Evolutionary conservation across 345 rosid species (phyloP), one percentile per base, ranked within the genome.

Genomic region (Pelargonium nanum): DNA sequence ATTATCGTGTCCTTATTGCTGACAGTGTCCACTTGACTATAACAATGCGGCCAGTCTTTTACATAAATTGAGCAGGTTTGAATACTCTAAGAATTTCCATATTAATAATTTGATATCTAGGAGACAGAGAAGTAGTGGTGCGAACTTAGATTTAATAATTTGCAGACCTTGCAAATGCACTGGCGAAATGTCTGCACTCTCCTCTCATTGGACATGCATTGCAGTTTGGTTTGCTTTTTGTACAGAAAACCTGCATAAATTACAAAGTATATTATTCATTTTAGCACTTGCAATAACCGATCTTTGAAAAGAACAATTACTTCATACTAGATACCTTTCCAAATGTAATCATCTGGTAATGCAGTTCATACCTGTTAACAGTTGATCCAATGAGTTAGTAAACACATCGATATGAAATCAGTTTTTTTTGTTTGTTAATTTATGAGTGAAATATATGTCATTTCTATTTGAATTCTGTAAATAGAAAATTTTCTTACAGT

Each of bases 301-400:
- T 6, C 7, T 0, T 12, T 24, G 22, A 45, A 45, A 3, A 26
- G 9, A 13, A 60, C 9, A 17, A 19, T 21, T 32, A 34, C 24
- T 22, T 23, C 5, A 8, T 23, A 40, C 7, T 19, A 60, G 15
- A 24, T 24, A 32, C 66, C 40, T 63, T 63, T n/a, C 44, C 34
- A 0, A 55, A 55, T 21, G 67, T 55, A 0, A 40, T 55, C 60
- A 63, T 55, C 54, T 55, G 53, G 24, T 55, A 55, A 63, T 63
- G 67, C 9, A 34, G 54, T 52, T 63, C 60, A 55, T 34, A 63
- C n/a, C 51, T 16, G 26, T 28, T 52, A 52, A 22, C 21, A 22
- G 17, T 15, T 22, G 22, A 9, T 22, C 15, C 19, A 50, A 50
- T 21, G 19, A 54, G 56, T 54, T 8, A 21, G 56, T 54, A 19